These are phyloP conservation scores for Kodamaea hsintzibuensis DNA, from an alignment of 805 yeast genomes.

Conservation along the genomic window DNA sequence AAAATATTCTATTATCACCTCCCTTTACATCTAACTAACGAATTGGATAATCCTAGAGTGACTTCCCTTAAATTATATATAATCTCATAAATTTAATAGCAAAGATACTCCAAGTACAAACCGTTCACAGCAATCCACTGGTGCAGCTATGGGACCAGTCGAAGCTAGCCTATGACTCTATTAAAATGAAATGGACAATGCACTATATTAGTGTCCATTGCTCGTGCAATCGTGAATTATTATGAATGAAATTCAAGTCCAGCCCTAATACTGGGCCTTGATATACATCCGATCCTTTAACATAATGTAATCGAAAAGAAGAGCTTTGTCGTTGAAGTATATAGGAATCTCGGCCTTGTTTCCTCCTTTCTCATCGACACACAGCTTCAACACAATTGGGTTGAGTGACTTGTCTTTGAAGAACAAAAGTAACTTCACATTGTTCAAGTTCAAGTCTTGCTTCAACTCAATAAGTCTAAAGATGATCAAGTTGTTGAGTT, in stretches of 20 bases:
- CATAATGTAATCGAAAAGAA: conserved; percentile 25
- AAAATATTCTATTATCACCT: too few relatives aligned
- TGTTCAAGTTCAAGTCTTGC: conserved; percentile 16
- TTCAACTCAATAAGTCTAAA: conserved; percentile 16
- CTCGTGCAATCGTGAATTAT: not conserved
- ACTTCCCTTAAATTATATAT: conserved; percentile 3
- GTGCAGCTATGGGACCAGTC: not conserved
- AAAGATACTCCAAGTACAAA: not conserved
- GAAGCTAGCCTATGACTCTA: not conserved
- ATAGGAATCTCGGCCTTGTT: conserved; percentile 2
- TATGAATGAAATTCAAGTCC: not conserved
- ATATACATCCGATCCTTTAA: conserved; percentile 22
- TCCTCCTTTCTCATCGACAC: conserved; percentile 8
- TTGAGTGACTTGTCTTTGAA: conserved; percentile 20
- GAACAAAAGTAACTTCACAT: conserved; percentile 15
- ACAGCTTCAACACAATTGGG: conserved; percentile 19
- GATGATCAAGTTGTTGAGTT: conserved; percentile 18
- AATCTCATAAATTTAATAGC: conserved; percentile 3
- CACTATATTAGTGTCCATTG: not conserved
- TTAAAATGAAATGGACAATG: not conserved
- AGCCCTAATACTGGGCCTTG: conserved; percentile 15
- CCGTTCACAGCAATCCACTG: not conserved
- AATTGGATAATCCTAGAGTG: not conserved
- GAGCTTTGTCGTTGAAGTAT: conserved; percentile 12
- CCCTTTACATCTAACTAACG: not conserved